Percentiles rank a stretch among this genome's conserved stretches.
Conservation (phyloP, 2,329 filamentous ascomycete genomes). For the Fusarium metavorans region DNA sequence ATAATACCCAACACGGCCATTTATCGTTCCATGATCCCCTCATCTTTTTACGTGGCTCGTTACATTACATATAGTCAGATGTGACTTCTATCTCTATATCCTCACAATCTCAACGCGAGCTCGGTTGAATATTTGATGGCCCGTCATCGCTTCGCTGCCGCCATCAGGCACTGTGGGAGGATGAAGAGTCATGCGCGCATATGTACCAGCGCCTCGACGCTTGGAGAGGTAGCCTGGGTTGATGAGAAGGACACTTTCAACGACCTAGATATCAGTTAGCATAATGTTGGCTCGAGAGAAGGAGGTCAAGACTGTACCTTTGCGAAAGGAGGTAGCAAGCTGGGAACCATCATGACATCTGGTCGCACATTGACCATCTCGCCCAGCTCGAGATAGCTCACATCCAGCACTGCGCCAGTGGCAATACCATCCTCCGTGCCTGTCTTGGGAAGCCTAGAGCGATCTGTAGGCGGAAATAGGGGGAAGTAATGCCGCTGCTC, state of each 20-base stretch:
- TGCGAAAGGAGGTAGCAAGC: conserved; percentile 85
- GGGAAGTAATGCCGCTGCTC: conserved; percentile 94
- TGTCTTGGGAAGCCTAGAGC: conserved; percentile 74
- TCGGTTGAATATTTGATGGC: conserved; percentile 83
- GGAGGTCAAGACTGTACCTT: conserved; percentile 72
- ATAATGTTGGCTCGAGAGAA: background rate
- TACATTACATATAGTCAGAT: conserved; percentile 29
- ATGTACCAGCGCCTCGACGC: conserved; percentile 85
- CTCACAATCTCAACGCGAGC: conserved; percentile 88
- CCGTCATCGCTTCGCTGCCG: conserved; percentile 67
- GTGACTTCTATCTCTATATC: conserved; percentile 64
- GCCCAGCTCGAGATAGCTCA: conserved; percentile 86
- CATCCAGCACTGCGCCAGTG: conserved; percentile 83
- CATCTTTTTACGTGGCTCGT: conserved; percentile 35
- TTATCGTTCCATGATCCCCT: background rate
- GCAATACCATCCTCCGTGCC: conserved; percentile 70
- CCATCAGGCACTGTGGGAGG: conserved; percentile 73
- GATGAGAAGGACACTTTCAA: conserved; percentile 89
- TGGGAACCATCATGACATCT: conserved; percentile 87
- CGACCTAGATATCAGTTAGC: conserved; percentile 69
- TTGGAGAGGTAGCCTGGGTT: conserved; percentile 93
- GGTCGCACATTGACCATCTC: conserved; percentile 90
- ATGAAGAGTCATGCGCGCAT: conserved; percentile 81
- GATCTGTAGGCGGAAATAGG: conserved; percentile 82
- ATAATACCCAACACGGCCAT: conserved; percentile 40